Evolutionary conservation across 2,329 filamentous ascomycete genomes (phyloP).

Genomic region (Arthrobotrys musiformis): DNA sequence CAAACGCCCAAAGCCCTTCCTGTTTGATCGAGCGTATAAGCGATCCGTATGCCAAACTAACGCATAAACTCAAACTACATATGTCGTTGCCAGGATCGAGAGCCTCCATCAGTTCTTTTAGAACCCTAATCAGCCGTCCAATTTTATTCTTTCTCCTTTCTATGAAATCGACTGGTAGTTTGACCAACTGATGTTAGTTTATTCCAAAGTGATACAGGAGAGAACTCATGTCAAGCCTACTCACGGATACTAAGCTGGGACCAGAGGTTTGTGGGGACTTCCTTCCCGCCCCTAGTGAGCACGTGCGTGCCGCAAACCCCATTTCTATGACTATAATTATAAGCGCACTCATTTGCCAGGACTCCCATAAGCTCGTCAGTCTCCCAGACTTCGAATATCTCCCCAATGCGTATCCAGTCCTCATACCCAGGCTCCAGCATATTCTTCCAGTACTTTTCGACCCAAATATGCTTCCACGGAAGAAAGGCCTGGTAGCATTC

Average conservation of each 20-base stretch:
- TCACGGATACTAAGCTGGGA: too few species aligned
- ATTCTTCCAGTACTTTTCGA: not conserved
- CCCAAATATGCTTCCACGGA: not conserved
- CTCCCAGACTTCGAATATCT: too few species aligned
- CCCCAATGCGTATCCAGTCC: conserved; percentile 8
- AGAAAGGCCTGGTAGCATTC: not conserved
- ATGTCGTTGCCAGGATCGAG: not conserved
- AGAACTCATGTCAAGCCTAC: too few species aligned
- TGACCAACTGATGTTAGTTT: too few species aligned
- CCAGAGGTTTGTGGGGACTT: too few species aligned
- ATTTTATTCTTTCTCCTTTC: not conserved
- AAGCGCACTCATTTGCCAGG: too few species aligned
- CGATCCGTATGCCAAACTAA: not conserved
- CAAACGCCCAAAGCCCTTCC: not conserved
- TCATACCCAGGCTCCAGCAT: not conserved
- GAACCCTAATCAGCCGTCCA: not conserved
- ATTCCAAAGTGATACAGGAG: too few species aligned
- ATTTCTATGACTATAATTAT: too few species aligned
- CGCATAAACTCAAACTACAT: not conserved
- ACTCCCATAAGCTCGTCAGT: too few species aligned
- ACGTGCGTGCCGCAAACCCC: too few species aligned
- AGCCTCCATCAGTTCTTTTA: not conserved
- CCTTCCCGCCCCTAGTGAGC: too few species aligned
- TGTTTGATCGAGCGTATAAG: not conserved
- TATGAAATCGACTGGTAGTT: too few species aligned